A percentile compares a stretch with the other conserved stretches of the same genome.
phyloP scores from a whole-genome alignment of 768 basidiomycete species.

The Pisolithus orientalis region DNA sequence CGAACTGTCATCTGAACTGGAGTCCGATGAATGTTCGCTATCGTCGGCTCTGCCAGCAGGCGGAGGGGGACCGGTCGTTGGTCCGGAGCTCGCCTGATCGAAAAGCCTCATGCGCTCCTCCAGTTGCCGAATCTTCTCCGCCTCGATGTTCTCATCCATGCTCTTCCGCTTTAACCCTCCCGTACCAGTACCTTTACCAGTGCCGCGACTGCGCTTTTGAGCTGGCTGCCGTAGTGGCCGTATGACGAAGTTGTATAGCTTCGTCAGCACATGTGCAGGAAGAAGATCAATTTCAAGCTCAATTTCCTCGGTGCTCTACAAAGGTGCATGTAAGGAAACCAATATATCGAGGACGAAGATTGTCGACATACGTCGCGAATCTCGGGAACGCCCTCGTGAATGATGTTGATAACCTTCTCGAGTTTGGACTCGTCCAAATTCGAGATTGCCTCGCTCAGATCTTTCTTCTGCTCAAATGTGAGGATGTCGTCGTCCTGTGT shows the following conservation, averaged over 20 bases:
- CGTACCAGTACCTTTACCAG: constrained; percentile 77
- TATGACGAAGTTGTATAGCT: constrained; percentile 93
- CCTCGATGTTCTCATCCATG: constrained; percentile 96
- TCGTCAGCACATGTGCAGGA: constrained; percentile 79
- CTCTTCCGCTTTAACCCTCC: constrained; percentile 90
- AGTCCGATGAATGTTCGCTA: constrained; percentile 75
- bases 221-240: constrained; percentile 67
- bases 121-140: constrained; percentile 87
- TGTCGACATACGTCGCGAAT: constrained; percentile 75
- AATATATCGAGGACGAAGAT: constrained; percentile 4
- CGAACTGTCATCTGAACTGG: constrained; percentile 75
- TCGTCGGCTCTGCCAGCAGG: constrained; percentile 32
- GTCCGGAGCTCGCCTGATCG: constrained; percentile 48
- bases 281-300: constrained; percentile 95
- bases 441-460: constrained; percentile 90
- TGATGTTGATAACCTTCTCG: constrained; percentile 90
- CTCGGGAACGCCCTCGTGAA: constrained; percentile 89
- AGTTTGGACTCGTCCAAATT: constrained; percentile 78
- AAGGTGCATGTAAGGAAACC: constrained; percentile 9
- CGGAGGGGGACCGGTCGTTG: constrained; percentile 26
- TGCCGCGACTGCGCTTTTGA: constrained; percentile 51
- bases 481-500: constrained; percentile 74
- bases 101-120: constrained; percentile 87
- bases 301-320: constrained; percentile 92
- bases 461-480: constrained; percentile 96